Evolutionary conservation across 257 asterid species (phyloP), one percentile per base, ranked within the genome.

Genomic region (Solanum piurae): DNA sequence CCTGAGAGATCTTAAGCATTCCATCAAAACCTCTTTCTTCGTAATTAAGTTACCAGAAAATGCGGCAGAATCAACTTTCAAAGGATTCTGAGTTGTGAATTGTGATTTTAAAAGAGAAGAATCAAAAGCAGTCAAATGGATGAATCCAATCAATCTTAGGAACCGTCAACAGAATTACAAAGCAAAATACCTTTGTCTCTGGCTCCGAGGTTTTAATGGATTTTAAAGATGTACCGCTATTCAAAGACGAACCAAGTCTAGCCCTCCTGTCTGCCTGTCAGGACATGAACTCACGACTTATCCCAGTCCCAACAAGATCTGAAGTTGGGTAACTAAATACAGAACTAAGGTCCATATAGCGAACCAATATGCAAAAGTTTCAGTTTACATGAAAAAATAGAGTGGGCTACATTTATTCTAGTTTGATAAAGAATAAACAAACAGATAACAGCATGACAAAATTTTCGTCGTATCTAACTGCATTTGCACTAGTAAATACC

Each of bases 1-100:
- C 92, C 91, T 96, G 44, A 96, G 91, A 89, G 94, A 92, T 92
- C 93, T 92, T 90, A 96, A 92, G 88, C 98, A 94, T 83, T 93
- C 94, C 86, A 93, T 92, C 93, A 95, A 88, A 74, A 79, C 87
- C 71, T 95, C 94, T 72, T 68, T 88, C 72, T 86, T 83, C 73
- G 90, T 85, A 60, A 90, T 83, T 69, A 66, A 87, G 25, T 80
- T 89, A 79, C 75, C 91, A 49, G 92, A 91, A 82, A 86, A 86
- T 60, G 66, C 29, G 84, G 72, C 77, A 88, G 90, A 86, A 31
- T 91, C 91, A 29, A 62, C 92, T 49, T 66, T 72, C 64, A 66
- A 44, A 49, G 79, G 87, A 62, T 89, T 89, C 94, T 94, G 89
- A 88, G 87, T 5, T 74, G 16, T 94, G 89, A 88, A 86, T 5